Evolutionary conservation across 2,329 filamentous ascomycete genomes (phyloP), one percentile per base, ranked within the genome.

Genomic region (Torrubiellomyces zombiae): DNA sequence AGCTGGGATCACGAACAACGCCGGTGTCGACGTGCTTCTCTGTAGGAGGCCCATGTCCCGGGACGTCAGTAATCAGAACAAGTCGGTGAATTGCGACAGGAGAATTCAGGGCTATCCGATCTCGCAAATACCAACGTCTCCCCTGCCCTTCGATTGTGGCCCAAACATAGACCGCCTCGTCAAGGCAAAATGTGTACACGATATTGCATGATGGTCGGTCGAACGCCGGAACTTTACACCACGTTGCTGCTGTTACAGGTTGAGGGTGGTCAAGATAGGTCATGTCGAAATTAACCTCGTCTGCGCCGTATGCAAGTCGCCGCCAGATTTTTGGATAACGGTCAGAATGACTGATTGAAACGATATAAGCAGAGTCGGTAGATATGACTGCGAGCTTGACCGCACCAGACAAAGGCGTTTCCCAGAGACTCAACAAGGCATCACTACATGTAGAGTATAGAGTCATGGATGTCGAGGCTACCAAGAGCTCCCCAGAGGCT

Each of bases 271-370:
- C 62, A 2, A 98, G 68, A 49, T 95, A 95, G 15, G 75, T 74
- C 39, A 92, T 75, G 40, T 95, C 86, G 50, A 95, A 95, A 28
- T 78, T 67, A 19, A 82, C 76, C 37, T 91, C 77, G 29, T 82
- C 75, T 1, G 71, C 66, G 9, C 82, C 82, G 44, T 86, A 94
- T 7, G 77, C 78, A 14, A 92, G 57, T 26, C 86, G 68, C 34
- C 83, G 71, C 89, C 91, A 98, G 39, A 95, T 67, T 53, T 98
- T 95, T 36, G 92, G 73, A 12, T 95, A 56, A 25, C 75, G 66
- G 48, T 95, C 89, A 43, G 80, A 70, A 24, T 63, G 58, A 20
- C 82, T 78, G 9, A 78, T 67, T 2, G 80, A 85, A 11, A 83
- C 86, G 26, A 95, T 81, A 32, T 92, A 72, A 12, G 75, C 74